Conservation (phyloP, 129 eudicot genomes). For the Arctium lappa region DNA sequence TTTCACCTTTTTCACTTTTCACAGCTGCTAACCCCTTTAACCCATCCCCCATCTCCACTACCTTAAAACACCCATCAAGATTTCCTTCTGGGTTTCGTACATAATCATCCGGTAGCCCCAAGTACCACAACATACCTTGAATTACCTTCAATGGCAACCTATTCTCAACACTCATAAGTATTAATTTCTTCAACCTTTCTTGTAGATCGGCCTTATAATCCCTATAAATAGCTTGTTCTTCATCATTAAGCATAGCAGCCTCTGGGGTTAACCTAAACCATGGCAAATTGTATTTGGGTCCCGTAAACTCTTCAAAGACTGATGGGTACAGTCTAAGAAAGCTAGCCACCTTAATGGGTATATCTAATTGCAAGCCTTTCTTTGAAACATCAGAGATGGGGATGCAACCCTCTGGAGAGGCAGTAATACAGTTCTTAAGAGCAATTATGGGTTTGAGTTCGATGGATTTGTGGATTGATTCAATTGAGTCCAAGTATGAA, state of each 20-base stretch:
- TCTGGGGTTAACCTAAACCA: slow-evolving; percentile 74
- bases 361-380: slow-evolving; percentile 50
- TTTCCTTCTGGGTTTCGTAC: slow-evolving; percentile 34
- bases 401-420: slow-evolving; percentile 52
- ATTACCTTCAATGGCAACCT: slow-evolving; percentile 71
- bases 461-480: slow-evolving; percentile 51
- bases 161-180: slow-evolving; percentile 62
- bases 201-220: slow-evolving; percentile 47
- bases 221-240: slow-evolving; percentile 56
- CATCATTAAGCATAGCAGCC: slow-evolving; percentile 50
- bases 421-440: slow-evolving; percentile 58
- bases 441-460: slow-evolving; percentile 66
- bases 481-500: slow-evolving; percentile 56
- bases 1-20: slow-evolving; percentile 15
- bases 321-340: slow-evolving; percentile 69
- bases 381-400: slow-evolving; percentile 81
- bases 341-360: slow-evolving; percentile 64
- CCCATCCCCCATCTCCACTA: slow-evolving; percentile 75
- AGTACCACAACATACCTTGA: slow-evolving; percentile 68
- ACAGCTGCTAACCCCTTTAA: slow-evolving; percentile 61
- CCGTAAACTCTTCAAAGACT: slow-evolving; percentile 68
- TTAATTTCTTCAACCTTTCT: slow-evolving; percentile 52
- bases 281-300: slow-evolving; percentile 66
- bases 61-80: slow-evolving; percentile 49
- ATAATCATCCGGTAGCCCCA: slow-evolving; percentile 76